Base-by-base conservation (phyloP, 805 yeast species). In the Cyberlindnera lachancei region DNA sequence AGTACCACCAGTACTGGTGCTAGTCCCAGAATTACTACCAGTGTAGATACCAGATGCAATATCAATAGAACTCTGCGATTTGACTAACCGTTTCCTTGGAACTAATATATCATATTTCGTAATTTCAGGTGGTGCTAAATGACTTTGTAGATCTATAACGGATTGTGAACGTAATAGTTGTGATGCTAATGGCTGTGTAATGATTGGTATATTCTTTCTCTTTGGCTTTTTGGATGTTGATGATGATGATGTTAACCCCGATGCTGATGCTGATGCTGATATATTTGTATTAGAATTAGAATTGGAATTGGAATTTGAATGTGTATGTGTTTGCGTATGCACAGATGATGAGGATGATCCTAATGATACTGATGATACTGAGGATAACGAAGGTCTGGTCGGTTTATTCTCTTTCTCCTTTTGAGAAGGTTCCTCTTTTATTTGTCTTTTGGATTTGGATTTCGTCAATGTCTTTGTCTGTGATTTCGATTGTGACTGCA, bases 111-210 rank as follows among this genome's bases (percentile, higher is more conserved):
- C 55, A 29, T 45, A 49, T 23, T 40, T 40, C 22, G 45, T 40
- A 16, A 50, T 42, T 24, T 46, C 50, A 18, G 48, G 46, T 26
- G 54, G 45, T 35, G 21, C 10, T 28, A n/a, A 2, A 33, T 71
- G 63, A n/a, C 76, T 15, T 7, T 25, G 68, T 32, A 75, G 55
- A 46, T 74, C 74, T 21, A 70, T 60, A 7, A 74, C 63, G 4
- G 77, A 71, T 36, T 67, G 66, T 8, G 79, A 71, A 38, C 66
- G 55, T n/a, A 45, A 37, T 3, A 52, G 9, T 14, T 33, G 35
- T 18, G 33, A 30, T 8, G 40, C 29, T n/a, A 24, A 19, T 16
- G 37, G 35, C 15, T 24, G 35, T 18, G 22, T 13, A 13, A 27
- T 18, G 16, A 10, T 25, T 25, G 28, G 28, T 11, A 23, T 10